Conservation (phyloP, 2,329 filamentous ascomycete species). For the Sarocladium kiliense region DNA sequence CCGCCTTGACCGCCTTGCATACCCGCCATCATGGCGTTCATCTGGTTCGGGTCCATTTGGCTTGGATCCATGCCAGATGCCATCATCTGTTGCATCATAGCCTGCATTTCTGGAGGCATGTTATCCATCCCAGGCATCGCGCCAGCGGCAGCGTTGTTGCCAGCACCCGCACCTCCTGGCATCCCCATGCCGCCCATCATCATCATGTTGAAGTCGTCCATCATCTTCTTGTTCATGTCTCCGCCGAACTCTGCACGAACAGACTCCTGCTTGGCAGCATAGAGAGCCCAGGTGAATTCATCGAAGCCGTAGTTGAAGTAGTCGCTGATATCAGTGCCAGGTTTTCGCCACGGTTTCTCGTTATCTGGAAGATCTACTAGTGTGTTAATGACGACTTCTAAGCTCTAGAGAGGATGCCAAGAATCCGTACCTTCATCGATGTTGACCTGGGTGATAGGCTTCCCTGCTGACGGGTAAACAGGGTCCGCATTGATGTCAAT, state of each 20-base stretch:
- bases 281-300: constrained; percentile 95
- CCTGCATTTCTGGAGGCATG: constrained; percentile 62
- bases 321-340: constrained; percentile 89
- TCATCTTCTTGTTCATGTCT: constrained; percentile 73
- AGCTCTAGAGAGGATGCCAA: background rate
- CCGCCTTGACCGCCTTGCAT: constrained; percentile 42
- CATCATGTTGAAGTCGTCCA: constrained; percentile 67
- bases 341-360: constrained; percentile 92
- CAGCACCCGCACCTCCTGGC: constrained; percentile 22
- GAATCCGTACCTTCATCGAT: constrained; percentile 57
- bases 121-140: constrained; percentile 55
- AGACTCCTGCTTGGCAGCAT: constrained; percentile 81
- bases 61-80: constrained; percentile 58
- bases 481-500: constrained; percentile 83
- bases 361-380: constrained; percentile 62
- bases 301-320: constrained; percentile 99
- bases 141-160: constrained; percentile 16
- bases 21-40: constrained; percentile 55
- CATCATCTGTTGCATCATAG: constrained; percentile 69
- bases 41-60: constrained; percentile 58
- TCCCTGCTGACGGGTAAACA: constrained; percentile 71
- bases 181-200: constrained; percentile 52
- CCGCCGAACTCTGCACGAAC: constrained; percentile 72
- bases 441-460: constrained; percentile 71
- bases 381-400: constrained; percentile 10